Base-by-base conservation (phyloP, 306 rosid genomes). In the Prunus dulcis region DNA sequence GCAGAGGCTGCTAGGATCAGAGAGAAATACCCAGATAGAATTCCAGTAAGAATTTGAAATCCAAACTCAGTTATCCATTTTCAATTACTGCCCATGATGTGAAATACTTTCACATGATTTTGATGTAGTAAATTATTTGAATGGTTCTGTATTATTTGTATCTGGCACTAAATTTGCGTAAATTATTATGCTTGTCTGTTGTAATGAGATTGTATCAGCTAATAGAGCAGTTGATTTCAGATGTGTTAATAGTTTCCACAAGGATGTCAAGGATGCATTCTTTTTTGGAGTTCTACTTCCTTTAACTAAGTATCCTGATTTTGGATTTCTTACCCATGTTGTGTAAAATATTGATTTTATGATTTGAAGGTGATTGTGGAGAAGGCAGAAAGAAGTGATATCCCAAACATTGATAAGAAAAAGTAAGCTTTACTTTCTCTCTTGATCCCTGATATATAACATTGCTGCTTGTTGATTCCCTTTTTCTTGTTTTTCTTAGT, bases 321-420 rank as follows among this genome's bases (percentile, higher is more conserved):
- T n/a, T 5, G 32, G 32, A 6, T 25, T 28, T 60, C 65, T 64
- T 70, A 12, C 27, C 81, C 82, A 43, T 74, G 67, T 75, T 76
- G 72, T 76, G 69, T 81, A 47, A 28, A 70, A 78, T 46, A 19
- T 22, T 88, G 70, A 32, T 76, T 53, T 27, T 50, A 38, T 64
- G 25, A 73, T 69, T 80, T 87, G 62, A 69, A 93, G 98, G 98
- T 93, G 83, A 93, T 93, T 67, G 98, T 93, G 83, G 98, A 93
- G 87, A 93, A 88, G 83, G 96, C 92, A n/a, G 98, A 93, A 82
- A 89, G 90, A 86, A 91, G 97, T 88, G 98, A 93, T 76, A 89
- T 93, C 79, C 97, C 97, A 72, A 84, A 91, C 82, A 91, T 91
- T 78, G 97, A 91, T 78, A 93, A 93, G 93, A 93, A 93, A 83